Conservation (phyloP, 768 basidiomycete genomes). For the Lactifluus volemus region DNA sequence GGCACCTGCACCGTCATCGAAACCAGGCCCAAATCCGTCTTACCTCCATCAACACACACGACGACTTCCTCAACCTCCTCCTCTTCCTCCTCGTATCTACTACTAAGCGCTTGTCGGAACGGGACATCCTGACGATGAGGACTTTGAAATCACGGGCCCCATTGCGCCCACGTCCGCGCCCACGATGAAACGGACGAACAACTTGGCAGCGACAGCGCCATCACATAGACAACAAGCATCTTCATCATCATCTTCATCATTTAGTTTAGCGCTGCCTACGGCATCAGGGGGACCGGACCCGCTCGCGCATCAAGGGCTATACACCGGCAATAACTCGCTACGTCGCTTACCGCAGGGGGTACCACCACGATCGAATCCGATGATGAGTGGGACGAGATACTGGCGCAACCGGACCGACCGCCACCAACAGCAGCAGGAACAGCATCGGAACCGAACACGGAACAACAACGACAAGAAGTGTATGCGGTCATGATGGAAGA, state of each 20-base stretch:
- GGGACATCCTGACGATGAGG: conserved; percentile 36
- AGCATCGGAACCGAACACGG: conserved; percentile 12
- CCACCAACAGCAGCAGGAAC: conserved; percentile 7
- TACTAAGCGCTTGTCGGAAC: neutral
- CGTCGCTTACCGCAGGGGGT: conserved; percentile 15
- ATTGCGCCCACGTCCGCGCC: conserved; percentile 24
- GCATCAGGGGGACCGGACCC: conserved; percentile 15
- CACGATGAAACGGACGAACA: conserved; percentile 5
- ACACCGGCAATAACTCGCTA: conserved; percentile 14
- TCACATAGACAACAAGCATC: conserved; percentile 24
- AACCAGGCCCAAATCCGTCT: conserved; percentile 19
- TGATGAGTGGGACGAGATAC: conserved; percentile 44
- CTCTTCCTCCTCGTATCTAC: neutral
- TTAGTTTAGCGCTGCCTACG: conserved; percentile 33
- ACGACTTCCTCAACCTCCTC: neutral
- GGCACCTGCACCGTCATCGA: neutral
- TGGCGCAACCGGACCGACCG: conserved; percentile 19
- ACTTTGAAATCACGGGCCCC: conserved; percentile 41
- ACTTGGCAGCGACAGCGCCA: conserved; percentile 16
- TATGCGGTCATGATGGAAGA: conserved; percentile 33
- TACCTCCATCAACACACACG: conserved; percentile 2
- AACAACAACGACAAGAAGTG: conserved; percentile 29
- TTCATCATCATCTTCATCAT: conserved; percentile 17
- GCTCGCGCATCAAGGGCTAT: conserved; percentile 21
- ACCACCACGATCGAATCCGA: conserved; percentile 26